Evolutionary conservation across 2,329 filamentous ascomycete genomes (phyloP).

Genomic region (Teratosphaeria epicoccoides): DNA sequence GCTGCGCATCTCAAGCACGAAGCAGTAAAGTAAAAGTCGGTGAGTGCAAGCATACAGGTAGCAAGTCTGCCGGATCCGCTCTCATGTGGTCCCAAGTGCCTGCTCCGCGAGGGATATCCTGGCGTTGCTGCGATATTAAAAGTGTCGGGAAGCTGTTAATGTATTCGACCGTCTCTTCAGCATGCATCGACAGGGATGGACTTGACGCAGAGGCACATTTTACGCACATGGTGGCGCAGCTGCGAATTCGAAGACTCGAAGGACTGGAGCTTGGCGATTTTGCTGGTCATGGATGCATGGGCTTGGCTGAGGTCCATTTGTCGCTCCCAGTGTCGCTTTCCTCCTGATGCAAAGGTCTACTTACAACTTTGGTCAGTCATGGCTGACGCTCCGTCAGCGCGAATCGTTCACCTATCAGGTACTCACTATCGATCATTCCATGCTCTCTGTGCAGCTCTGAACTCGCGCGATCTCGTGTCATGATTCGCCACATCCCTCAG

Average conservation of each 20-base stretch:
- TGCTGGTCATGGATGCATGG: neutral
- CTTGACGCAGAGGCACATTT: neutral
- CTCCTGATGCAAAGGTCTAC: neutral
- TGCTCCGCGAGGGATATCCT: neutral
- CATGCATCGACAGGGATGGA: neutral
- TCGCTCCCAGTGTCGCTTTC: neutral
- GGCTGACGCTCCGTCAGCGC: neutral
- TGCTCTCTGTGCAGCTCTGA: neutral
- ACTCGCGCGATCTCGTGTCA: neutral
- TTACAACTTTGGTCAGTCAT: neutral
- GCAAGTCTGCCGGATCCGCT: too few relatives aligned
- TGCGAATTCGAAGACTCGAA: neutral
- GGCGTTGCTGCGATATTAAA: neutral
- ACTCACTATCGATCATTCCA: too few relatives aligned
- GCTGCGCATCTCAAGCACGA: neutral
- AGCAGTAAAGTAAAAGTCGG: neutral
- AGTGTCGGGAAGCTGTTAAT: neutral
- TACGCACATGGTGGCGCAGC: neutral
- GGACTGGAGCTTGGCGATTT: neutral
- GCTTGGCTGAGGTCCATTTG: neutral
- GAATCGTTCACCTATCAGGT: neutral
- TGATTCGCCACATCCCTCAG: neutral
- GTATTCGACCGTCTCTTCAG: neutral
- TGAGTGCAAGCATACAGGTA: neutral
- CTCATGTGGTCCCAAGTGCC: neutral